These are phyloP conservation scores for Moniliophthora roreri DNA, from an alignment of 1,284 basidiomycete genomes.

Conservation along the genomic window DNA sequence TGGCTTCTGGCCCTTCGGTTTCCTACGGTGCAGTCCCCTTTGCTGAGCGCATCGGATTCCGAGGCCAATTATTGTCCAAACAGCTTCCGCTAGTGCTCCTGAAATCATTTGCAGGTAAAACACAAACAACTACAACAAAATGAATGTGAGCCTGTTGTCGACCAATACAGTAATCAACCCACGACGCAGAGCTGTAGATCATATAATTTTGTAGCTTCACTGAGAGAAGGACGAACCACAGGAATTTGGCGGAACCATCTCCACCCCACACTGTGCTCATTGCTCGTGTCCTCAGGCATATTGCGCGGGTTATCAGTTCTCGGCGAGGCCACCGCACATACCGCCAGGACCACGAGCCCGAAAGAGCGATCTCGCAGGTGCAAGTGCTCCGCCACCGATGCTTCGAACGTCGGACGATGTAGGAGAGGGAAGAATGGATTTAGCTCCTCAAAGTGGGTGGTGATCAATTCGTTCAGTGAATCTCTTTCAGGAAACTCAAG, in stretches of 20 bases:
- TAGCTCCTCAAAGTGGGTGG: constrained; percentile 54
- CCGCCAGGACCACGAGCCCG: constrained; percentile 55
- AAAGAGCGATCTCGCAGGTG: constrained; percentile 54
- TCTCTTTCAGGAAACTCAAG: constrained; percentile 51
- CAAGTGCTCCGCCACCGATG: constrained; percentile 43
- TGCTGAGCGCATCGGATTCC: constrained; percentile 55
- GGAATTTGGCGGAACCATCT: constrained; percentile 53
- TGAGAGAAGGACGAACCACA: constrained; percentile 39
- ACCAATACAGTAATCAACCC: not conserved
- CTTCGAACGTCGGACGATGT: constrained; percentile 62
- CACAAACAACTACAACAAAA: constrained; percentile 20
- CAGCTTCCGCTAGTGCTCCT: constrained; percentile 51
- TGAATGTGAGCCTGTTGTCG: not conserved
- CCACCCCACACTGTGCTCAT: constrained; percentile 45
- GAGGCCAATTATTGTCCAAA: constrained; percentile 55
- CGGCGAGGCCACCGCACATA: constrained; percentile 63
- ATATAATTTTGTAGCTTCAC: constrained; percentile 48
- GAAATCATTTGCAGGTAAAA: constrained; percentile 43
- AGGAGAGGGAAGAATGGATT: constrained; percentile 57
- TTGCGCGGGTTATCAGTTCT: constrained; percentile 57
- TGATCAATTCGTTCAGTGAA: constrained; percentile 49
- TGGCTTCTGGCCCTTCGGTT: not conserved
- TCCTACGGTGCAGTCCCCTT: constrained; percentile 45
- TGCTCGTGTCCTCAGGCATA: constrained; percentile 28
- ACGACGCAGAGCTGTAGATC: constrained; percentile 50